phyloP scores from a whole-genome alignment of 2,329 filamentous ascomycete genomes.

The Teratosphaeria zuluensis region DNA sequence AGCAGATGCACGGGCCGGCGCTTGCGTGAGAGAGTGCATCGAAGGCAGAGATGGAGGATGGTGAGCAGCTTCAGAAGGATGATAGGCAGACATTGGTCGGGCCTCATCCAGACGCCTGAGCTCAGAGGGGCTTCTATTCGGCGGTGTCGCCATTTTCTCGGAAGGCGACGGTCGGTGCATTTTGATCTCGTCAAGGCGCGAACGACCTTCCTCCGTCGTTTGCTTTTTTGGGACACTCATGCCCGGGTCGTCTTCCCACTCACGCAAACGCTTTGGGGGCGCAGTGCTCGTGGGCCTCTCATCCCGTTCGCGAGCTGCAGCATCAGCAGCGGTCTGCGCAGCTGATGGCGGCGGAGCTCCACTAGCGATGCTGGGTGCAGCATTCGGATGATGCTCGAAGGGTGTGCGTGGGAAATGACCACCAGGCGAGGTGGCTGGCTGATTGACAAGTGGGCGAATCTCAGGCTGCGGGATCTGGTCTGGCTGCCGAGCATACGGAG shows the following conservation, averaged over 20 bases:
- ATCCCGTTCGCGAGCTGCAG: conserved; percentile 56
- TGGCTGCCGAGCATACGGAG: conserved; percentile 53
- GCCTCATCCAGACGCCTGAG: conserved; percentile 51
- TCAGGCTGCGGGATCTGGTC: conserved; percentile 53
- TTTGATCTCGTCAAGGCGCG: conserved; percentile 74
- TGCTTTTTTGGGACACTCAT: conserved; percentile 61
- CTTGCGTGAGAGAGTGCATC: conserved; percentile 33
- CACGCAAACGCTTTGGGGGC: conserved; percentile 71
- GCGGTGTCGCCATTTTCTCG: conserved; percentile 48
- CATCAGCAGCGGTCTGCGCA: conserved; percentile 53
- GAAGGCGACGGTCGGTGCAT: conserved; percentile 54
- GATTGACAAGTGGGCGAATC: conserved; percentile 71
- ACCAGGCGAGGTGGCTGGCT: conserved; percentile 71
- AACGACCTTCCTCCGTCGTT: conserved; percentile 77
- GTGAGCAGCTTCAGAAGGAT: conserved; percentile 86
- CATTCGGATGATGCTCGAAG: conserved; percentile 65
- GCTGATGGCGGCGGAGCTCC: conserved; percentile 58
- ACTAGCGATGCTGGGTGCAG: conserved; percentile 52
- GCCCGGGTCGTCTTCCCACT: conserved; percentile 74
- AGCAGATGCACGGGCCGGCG: conserved; percentile 48
- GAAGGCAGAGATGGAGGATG: conserved; percentile 43
- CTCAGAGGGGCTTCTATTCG: conserved; percentile 70
- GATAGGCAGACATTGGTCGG: conserved; percentile 60
- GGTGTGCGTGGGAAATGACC: conserved; percentile 74
- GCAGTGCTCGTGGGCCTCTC: conserved; percentile 67